These are phyloP conservation scores for Trichosporon asahii DNA, from an alignment of 1,284 basidiomycete species.

Conservation along the genomic window DNA sequence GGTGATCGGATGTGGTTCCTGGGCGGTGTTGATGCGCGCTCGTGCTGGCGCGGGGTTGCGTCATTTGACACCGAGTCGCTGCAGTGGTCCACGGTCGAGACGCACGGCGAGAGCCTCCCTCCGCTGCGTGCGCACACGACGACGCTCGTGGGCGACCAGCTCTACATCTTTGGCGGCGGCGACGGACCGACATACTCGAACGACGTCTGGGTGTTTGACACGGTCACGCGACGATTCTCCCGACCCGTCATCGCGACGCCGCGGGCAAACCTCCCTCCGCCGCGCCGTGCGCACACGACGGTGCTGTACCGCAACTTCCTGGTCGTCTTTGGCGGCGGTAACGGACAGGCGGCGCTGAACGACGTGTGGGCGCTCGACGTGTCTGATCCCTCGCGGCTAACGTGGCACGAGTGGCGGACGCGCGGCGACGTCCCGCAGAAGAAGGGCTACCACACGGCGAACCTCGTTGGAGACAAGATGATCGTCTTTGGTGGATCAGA, in stretches of 20 bases:
- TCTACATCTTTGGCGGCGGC: conserved; percentile 83
- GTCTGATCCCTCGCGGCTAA: conserved; percentile 37
- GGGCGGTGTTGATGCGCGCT: conserved; percentile 77
- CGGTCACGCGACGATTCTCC: conserved; percentile 65
- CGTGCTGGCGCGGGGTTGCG: conserved; percentile 70
- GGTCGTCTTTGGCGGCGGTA: conserved; percentile 88
- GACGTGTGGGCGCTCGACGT: conserved; percentile 83
- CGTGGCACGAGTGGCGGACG: conserved; percentile 57
- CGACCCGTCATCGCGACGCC: conserved; percentile 43
- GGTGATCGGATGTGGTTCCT: conserved; percentile 80
- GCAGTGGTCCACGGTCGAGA: conserved; percentile 78
- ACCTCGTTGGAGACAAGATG: conserved; percentile 71
- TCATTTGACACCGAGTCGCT: conserved; percentile 88
- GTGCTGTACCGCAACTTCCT: conserved; percentile 70
- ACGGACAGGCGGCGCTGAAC: conserved; percentile 80
- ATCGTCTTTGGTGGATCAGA: conserved; percentile 53
- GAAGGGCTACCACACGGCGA: conserved; percentile 86
- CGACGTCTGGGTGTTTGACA: conserved; percentile 78
- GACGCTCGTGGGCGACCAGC: conserved; percentile 70
- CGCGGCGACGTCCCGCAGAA: conserved; percentile 55
- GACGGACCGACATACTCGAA: conserved; percentile 62
- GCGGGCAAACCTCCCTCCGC: conserved; percentile 56
- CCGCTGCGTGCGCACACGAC: conserved; percentile 84
- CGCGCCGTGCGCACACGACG: conserved; percentile 81
- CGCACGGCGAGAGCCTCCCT: conserved; percentile 69